Evolutionary conservation across 805 yeast species (phyloP).

Genomic region (Lipomyces orientalis): DNA sequence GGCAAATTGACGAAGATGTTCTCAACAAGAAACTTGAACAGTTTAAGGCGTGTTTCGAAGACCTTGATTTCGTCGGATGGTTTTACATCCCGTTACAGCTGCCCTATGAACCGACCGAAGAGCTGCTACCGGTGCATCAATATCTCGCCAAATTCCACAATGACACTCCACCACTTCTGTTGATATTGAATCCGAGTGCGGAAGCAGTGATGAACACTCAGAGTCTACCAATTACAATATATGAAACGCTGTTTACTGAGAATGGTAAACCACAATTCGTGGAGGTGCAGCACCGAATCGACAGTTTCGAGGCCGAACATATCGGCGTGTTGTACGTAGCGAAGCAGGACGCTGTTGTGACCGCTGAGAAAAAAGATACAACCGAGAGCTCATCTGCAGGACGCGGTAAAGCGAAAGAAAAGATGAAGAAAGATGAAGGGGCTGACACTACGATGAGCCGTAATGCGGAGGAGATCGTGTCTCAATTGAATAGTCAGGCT

Average conservation of each 20-base stretch:
- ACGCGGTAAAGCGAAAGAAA: not conserved
- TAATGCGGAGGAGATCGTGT: conserved; percentile 27
- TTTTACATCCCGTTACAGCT: conserved; percentile 39
- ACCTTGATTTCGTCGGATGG: conserved; percentile 46
- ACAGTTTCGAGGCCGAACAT: conserved; percentile 35
- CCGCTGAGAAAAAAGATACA: conserved; percentile 5
- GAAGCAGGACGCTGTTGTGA: conserved; percentile 24
- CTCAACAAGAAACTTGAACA: conserved; percentile 40
- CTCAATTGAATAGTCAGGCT: conserved; percentile 37
- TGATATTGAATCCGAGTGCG: conserved; percentile 25
- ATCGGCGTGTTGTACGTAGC: conserved; percentile 37
- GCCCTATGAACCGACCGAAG: conserved; percentile 38
- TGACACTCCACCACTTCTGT: conserved; percentile 34
- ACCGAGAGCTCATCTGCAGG: not conserved
- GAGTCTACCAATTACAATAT: conserved; percentile 31
- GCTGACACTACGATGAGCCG: not conserved
- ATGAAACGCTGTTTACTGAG: conserved; percentile 28
- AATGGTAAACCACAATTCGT: conserved; percentile 28
- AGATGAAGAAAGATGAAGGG: conserved; percentile 7
- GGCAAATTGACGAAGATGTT: conserved; percentile 39
- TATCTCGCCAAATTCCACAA: conserved; percentile 30
- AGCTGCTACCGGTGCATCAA: conserved; percentile 26
- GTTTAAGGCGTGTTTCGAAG: conserved; percentile 43
- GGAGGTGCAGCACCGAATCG: conserved; percentile 30
- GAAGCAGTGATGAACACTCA: conserved; percentile 4